Percentiles rank a stretch among this genome's conserved stretches.
Evolutionary conservation across 164 flowering plant species (phyloP).

Genomic region (Buxus sempervirens): DNA sequence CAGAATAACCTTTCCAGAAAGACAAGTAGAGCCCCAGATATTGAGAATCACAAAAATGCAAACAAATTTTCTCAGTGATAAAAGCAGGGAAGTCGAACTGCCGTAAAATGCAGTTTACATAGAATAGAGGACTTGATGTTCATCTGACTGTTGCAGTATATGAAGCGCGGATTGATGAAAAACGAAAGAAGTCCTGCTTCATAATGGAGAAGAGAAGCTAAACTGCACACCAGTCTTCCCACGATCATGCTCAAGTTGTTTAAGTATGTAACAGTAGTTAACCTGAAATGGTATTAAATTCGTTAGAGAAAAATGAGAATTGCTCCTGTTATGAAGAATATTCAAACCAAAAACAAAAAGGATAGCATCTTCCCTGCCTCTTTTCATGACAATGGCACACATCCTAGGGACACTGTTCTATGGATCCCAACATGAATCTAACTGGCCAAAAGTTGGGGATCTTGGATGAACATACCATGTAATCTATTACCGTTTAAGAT

Average conservation of each 20-base stretch:
- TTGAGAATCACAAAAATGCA: no score
- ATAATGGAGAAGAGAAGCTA: slow-evolving; percentile 70
- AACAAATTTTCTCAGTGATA: not conserved
- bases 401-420: no score
- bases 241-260: slow-evolving; percentile 56
- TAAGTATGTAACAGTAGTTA: slow-evolving; percentile 80
- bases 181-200: not conserved
- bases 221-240: slow-evolving; percentile 83
- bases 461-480: no score
- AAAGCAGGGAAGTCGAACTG: slow-evolving; percentile 1
- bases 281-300: slow-evolving; percentile 39
- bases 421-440: not conserved
- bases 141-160: not conserved
- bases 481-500: no score
- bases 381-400: no score
- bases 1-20: no score
- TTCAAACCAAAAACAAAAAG: not conserved
- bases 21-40: no score
- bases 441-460: not conserved
- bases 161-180: not conserved
- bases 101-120: not conserved
- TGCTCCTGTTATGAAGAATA: not conserved
- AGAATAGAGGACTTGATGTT: not conserved
- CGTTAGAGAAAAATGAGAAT: slow-evolving; percentile 2
- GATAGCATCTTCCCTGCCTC: not conserved